A percentile compares a stretch with the other conserved stretches of the same genome.
These are phyloP conservation scores for Cyphellophora europaea DNA, from an alignment of 2,329 filamentous ascomycete species.

Conservation along the genomic window DNA sequence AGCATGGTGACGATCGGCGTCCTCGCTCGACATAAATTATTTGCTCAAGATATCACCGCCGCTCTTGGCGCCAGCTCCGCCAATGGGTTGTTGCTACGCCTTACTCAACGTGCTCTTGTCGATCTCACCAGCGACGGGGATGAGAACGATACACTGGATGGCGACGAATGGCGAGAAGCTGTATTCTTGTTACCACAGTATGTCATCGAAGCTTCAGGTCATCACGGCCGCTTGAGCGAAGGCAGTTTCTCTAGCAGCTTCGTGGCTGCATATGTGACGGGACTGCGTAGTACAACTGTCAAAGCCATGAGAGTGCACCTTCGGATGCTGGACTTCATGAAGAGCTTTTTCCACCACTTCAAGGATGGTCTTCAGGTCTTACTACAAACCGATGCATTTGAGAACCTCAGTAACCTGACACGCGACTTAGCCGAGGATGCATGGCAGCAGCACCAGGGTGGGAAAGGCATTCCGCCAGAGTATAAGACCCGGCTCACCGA, in stretches of 20 bases:
- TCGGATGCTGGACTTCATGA: constrained; percentile 76
- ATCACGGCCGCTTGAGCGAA: constrained; percentile 55
- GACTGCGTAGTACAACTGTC: constrained; percentile 70
- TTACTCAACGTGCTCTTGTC: constrained; percentile 81
- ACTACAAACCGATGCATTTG: constrained; percentile 72
- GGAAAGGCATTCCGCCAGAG: constrained; percentile 60
- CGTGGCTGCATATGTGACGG: constrained; percentile 81
- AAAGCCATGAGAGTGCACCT: constrained; percentile 78
- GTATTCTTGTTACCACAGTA: constrained; percentile 81
- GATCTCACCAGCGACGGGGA: constrained; percentile 60
- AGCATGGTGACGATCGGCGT: constrained; percentile 75
- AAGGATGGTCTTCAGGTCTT: constrained; percentile 77
- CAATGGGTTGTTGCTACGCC: constrained; percentile 87
- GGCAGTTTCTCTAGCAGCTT: constrained; percentile 75
- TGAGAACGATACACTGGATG: constrained; percentile 50
- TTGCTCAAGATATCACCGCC: constrained; percentile 71
- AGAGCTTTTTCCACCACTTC: constrained; percentile 76
- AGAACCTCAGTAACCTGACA: constrained; percentile 81
- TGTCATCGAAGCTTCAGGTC: constrained; percentile 33
- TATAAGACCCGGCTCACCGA: constrained; percentile 78
- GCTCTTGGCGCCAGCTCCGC: constrained; percentile 95
- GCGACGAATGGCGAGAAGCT: constrained; percentile 83
- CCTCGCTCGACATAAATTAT: constrained; percentile 68
- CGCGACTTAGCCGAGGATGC: constrained; percentile 67
- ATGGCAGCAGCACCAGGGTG: constrained; percentile 54